Evolutionary conservation across 257 asterid genomes (phyloP), one percentile per base, ranked within the genome.

Genomic region (Fraxinus cuspidata): DNA sequence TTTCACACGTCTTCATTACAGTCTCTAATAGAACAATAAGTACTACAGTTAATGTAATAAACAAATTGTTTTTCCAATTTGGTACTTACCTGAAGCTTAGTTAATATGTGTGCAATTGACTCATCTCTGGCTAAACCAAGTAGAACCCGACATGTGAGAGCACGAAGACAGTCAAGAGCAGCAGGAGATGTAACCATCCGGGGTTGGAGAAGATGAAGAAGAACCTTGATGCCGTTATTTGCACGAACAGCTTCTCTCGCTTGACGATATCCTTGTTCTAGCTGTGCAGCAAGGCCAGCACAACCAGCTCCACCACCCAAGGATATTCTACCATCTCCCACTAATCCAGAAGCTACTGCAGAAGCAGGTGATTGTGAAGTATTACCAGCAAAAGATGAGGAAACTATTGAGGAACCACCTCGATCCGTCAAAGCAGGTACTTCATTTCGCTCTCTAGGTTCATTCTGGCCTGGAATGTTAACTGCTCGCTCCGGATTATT

Each of bases 61-160:
- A 69, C 65, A 63, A 65, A 74, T 63, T 29, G 75, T 29, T 79
- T 32, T 35, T 40, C 51, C 18, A 76, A 70, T 67, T 68, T 68
- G 49, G 28, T 32, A 76, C 86, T 19, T 12, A 95, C 99, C 96
- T 93, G 99, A 85, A 96, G 98, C 85, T 93, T 96, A 31, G 97
- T 93, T 79, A 96, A 77, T 86, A 96, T 96, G 72, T 92, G 99
- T 18, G 99, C 98, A 79, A 96, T 96, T 31, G 97, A 86, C 81
- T 96, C 97, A 76, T 96, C 98, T 86, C 98, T 96, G 42, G 99
- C 99, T 85, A 96, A 89, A 75, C 99, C 99, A 82, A 96, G 98
- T 81, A 96, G 92, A 84, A 93, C 99, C 76, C 98, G 95, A 85
- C 99, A 96, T 42, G 99, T 92, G 64, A 96, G 94, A 81, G 99